Base-by-base conservation (phyloP, 495 filamentous ascomycete species). In the Friedmanniomyces simplex region DNA sequence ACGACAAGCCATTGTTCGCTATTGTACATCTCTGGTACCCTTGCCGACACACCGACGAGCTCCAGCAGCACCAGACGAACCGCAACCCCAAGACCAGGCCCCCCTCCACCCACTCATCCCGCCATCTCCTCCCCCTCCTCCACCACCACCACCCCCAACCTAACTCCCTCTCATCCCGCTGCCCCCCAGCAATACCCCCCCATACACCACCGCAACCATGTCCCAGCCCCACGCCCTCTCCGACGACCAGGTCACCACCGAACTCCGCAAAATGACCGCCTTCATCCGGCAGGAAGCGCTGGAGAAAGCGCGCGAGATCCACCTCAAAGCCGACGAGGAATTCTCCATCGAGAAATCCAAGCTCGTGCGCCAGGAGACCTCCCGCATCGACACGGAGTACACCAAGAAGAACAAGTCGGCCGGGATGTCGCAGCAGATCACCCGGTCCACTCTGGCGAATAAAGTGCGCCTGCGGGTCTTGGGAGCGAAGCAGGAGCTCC, bases 211-310 rank as follows among this genome's bases (percentile, higher is more conserved):
- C 55, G 50, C 68, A 78, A 86, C 76, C 62, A 97, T 96, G 91
- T 91, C 91, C 71, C 84, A 88, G 76, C 75, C 79, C 61, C 89
- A 94, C 83, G 85, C 89, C 71, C 84, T 97, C 74, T 95, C 89
- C 71, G 91, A 97, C 78, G 91, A 96, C 72, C 91, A 96, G 85
- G 91, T 99, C 74, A 80, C 84, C 68, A 80, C 82, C 71, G 94
- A 99, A 80, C 88, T 99, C 71, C 88, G 85, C 77, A 99, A 99
- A 79, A 99, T 99, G 94, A 97, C 94, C 46, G 89, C 91, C 71
- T 99, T 99, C 86, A 99, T 99, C 83, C 86, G 86, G 70, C 91
- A 96, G 76, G 94, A 99, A 79, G 94, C 94, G 24, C 76, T 83
- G 37, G 94, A 99, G 71, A 99, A 99, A 76, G 89, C 91, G 64